A percentile compares a stretch with the other conserved stretches of the same genome.
Conservation (phyloP, 2,329 filamentous ascomycete genomes). For the Diaporthe sp. region DNA sequence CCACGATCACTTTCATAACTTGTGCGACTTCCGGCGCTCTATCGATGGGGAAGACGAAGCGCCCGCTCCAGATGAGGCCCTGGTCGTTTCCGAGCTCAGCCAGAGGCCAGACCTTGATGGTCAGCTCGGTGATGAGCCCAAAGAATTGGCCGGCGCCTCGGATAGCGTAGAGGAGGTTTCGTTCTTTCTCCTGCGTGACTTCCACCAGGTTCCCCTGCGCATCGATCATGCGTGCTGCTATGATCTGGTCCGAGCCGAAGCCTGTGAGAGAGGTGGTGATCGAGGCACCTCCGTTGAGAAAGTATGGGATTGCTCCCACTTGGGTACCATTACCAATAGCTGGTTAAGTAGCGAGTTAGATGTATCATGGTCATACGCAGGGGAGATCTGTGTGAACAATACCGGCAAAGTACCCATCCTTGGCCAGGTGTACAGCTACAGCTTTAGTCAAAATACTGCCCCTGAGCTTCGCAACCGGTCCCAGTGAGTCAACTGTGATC, state of each 20-base stretch:
- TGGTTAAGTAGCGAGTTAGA: slow-evolving; percentile 34
- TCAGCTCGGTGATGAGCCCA: slow-evolving; percentile 50
- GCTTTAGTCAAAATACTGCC: slow-evolving; percentile 39
- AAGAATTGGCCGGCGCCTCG: slow-evolving; percentile 52
- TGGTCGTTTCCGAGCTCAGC: slow-evolving; percentile 43
- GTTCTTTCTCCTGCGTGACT: slow-evolving; percentile 43
- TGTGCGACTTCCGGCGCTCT: slow-evolving; percentile 46
- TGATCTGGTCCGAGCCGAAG: slow-evolving; percentile 46
- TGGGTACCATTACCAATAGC: slow-evolving; percentile 49
- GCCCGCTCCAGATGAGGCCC: slow-evolving; percentile 47
- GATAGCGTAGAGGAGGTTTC: slow-evolving; percentile 51
- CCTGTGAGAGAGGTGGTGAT: slow-evolving; percentile 42
- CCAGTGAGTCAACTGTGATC: neutral
- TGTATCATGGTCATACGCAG: neutral
- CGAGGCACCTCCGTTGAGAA: slow-evolving; percentile 41
- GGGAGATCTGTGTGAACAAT: neutral
- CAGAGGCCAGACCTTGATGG: slow-evolving; percentile 45
- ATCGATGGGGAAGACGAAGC: slow-evolving; percentile 47
- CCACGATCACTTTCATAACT: slow-evolving; percentile 44
- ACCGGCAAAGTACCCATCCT: slow-evolving; percentile 41
- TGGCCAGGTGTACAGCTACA: slow-evolving; percentile 32
- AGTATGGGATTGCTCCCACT: slow-evolving; percentile 48
- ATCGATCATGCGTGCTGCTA: slow-evolving; percentile 47
- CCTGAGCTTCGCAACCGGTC: slow-evolving; percentile 35
- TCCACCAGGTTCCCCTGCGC: slow-evolving; percentile 48